A percentile compares a stretch with the other conserved stretches of the same genome.
Evolutionary conservation across 169 alveolate species (phyloP).

Genomic region (Plasmodium gonderi): DNA sequence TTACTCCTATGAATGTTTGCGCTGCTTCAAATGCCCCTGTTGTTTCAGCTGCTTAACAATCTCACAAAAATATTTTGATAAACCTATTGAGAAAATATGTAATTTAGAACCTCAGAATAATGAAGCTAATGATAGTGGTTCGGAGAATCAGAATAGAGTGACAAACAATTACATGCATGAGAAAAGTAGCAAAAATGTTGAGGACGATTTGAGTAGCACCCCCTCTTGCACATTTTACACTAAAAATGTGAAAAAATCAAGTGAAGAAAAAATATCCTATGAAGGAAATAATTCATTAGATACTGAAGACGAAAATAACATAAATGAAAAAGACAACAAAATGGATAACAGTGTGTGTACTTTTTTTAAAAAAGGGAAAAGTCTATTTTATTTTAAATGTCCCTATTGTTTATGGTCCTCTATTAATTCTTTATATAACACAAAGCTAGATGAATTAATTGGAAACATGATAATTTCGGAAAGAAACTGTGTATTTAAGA

Average conservation of each 20-base stretch:
- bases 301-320: background rate
- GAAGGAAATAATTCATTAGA: constrained; percentile 4
- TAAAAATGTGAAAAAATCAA: background rate
- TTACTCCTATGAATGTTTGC: constrained; percentile 65
- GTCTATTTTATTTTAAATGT: constrained; percentile 52
- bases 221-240: background rate
- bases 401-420: constrained; percentile 67
- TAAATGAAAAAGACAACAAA: background rate
- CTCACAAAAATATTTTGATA: constrained; percentile 16
- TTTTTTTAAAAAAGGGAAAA: constrained; percentile 9
- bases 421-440: constrained; percentile 3
- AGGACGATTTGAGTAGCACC: background rate
- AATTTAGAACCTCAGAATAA: background rate
- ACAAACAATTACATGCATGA: background rate
- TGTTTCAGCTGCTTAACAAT: constrained; percentile 35
- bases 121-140: background rate
- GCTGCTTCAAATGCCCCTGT: constrained; percentile 66
- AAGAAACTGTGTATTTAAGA: constrained; percentile 23
- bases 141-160: background rate
- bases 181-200: background rate
- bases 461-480: constrained; percentile 53
- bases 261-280: background rate
- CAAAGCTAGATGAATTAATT: constrained; percentile 47
- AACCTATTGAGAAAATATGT: background rate
- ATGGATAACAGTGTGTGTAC: background rate